Evolutionary conservation across 306 rosid genomes (phyloP), one percentile per base, ranked within the genome.

Genomic region (Vigna radiata): DNA sequence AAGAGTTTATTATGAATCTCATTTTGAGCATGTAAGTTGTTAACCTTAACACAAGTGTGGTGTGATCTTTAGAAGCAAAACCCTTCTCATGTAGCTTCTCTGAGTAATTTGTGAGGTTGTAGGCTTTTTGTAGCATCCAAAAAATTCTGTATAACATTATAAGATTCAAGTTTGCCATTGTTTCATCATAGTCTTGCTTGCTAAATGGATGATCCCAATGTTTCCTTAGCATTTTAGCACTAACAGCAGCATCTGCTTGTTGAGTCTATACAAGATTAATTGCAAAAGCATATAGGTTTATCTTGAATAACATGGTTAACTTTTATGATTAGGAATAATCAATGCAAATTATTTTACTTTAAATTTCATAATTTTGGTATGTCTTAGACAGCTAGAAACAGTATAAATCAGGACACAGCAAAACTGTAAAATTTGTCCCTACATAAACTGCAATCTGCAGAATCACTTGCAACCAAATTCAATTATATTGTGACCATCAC

Each of bases 231-330:
- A 92, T 97, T 82, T 95, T 97, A 48, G 98, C 93, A 84, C 97
- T 95, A 53, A 97, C 98, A 3, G 97, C 97, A 53, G 97, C 92
- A 86, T 95, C 98, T 2, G 98, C 98, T 83, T 95, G 98, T 77
- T 95, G 98, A 72, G 97, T 89, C 79, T 95, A 97, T 55, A 95
- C 98, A 85, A 95, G 91, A 86, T 88, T 92, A 72, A 92, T 95
- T 60, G 97, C 99, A 16, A 92, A 96, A 1, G 96, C 83, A 82
- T 95, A 95, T 53, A 95, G 84, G 76, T 95, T 95, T 84, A 92
- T 95, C 90, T 92, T 95, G 81, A 95, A 95, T 8, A 95, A 86
- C 99, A 95, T 90, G 78, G 90, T 97, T 85, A 95, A 82, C 83
- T 95, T 95, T 31, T 31, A 31, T 31, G 36, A 31, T 31, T 31